These are phyloP conservation scores for Amanita molliuscula DNA, from an alignment of 768 basidiomycete species.

Conservation along the genomic window DNA sequence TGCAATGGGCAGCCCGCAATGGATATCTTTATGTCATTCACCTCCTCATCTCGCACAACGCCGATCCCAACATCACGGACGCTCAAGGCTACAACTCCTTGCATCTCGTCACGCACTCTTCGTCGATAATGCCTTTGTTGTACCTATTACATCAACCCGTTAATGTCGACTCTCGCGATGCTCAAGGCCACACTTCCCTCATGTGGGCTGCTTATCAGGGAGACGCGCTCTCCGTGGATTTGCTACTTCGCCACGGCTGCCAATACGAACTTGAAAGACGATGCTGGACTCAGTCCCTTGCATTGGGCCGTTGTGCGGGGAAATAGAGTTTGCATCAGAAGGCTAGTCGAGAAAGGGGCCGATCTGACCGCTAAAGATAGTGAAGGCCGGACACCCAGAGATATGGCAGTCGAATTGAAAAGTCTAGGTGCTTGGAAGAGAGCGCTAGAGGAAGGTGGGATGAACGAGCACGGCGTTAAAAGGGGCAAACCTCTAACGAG, in stretches of 20 bases:
- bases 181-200: slow-evolving; percentile 86
- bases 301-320: slow-evolving; percentile 98
- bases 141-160: slow-evolving; percentile 91
- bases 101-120: slow-evolving; percentile 92
- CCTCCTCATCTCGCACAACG: slow-evolving; percentile 78
- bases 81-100: slow-evolving; percentile 94
- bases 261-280: slow-evolving; percentile 65
- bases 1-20: slow-evolving; percentile 98
- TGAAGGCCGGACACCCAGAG: slow-evolving; percentile 79
- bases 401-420: slow-evolving; percentile 93
- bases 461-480: slow-evolving; percentile 65
- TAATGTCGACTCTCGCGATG: slow-evolving; percentile 81
- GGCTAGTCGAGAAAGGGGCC: slow-evolving; percentile 78
- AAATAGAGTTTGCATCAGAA: slow-evolving; percentile 78
- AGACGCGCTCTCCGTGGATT: slow-evolving; percentile 88
- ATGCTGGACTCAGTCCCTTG: slow-evolving; percentile 75
- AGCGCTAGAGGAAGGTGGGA: slow-evolving; percentile 80
- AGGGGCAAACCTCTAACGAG: slow-evolving; percentile 63
- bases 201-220: slow-evolving; percentile 99
- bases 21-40: slow-evolving; percentile 96
- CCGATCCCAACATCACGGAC: slow-evolving; percentile 88
- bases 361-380: slow-evolving; percentile 74
- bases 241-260: slow-evolving; percentile 86
- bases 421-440: slow-evolving; percentile 84
- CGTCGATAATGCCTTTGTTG: slow-evolving; percentile 87